These are phyloP conservation scores for Lonicera japonica DNA, from an alignment of 129 eudicot genomes.

Conservation along the genomic window DNA sequence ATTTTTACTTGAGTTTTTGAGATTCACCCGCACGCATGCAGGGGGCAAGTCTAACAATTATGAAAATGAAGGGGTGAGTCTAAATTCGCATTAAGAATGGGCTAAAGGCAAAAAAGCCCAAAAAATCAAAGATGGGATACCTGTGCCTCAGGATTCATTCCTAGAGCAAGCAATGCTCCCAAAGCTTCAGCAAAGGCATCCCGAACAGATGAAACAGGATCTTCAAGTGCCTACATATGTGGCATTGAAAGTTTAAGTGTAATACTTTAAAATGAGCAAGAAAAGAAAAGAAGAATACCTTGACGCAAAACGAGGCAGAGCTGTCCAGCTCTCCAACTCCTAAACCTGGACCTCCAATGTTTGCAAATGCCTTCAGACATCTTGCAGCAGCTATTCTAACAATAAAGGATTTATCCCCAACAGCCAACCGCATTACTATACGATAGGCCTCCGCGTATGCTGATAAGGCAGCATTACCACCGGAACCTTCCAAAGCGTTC, in stretches of 20 bases:
- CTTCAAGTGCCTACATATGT: slow-evolving; percentile 72
- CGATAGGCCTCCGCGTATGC: slow-evolving; percentile 86
- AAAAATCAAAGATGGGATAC: no score
- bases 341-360: slow-evolving; percentile 91
- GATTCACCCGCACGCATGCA: no score
- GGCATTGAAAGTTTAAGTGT: neutral
- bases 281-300: slow-evolving; percentile 35
- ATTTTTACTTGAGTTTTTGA: no score
- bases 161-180: slow-evolving; percentile 95
- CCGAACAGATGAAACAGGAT: slow-evolving; percentile 79
- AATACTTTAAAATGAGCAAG: slow-evolving; percentile 1
- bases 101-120: no score
- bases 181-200: slow-evolving; percentile 95
- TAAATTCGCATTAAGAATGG: no score
- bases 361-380: slow-evolving; percentile 84
- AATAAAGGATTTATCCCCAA: slow-evolving; percentile 77
- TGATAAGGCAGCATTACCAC: slow-evolving; percentile 67
- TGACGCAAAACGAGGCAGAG: slow-evolving; percentile 68
- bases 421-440: slow-evolving; percentile 54
- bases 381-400: slow-evolving; percentile 99
- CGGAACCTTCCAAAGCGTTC: slow-evolving; percentile 89
- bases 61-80: no score
- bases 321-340: slow-evolving; percentile 82
- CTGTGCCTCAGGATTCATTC: slow-evolving; percentile 89
- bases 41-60: no score